A percentile compares a stretch with the other conserved stretches of the same genome.
Conservation (phyloP, 2,329 filamentous ascomycete species). For the Zalaria obscura region DNA sequence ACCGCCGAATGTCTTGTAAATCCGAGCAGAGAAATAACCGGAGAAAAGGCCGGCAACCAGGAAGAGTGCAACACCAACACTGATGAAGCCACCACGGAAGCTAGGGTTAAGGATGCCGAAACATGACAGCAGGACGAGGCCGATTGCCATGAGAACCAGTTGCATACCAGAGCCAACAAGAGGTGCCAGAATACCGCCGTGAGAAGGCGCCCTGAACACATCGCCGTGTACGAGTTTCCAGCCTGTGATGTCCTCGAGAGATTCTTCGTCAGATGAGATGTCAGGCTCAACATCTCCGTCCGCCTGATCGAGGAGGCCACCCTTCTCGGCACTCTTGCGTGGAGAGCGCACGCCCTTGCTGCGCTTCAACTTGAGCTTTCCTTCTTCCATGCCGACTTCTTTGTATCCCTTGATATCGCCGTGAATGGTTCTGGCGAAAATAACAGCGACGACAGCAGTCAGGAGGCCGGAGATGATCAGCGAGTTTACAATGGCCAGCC, state of each 20-base stretch:
- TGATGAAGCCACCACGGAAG: constrained; percentile 81
- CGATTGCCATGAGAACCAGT: constrained; percentile 65
- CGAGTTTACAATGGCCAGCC: constrained; percentile 79
- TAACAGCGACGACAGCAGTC: constrained; percentile 66
- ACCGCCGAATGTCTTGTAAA: constrained; percentile 75
- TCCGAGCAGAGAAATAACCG: constrained; percentile 70
- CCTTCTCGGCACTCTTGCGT: constrained; percentile 36
- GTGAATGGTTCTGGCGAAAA: constrained; percentile 63
- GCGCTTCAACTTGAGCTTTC: constrained; percentile 42
- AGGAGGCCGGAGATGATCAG: constrained; percentile 69
- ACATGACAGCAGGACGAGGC: constrained; percentile 54
- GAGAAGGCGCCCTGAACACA: constrained; percentile 62
- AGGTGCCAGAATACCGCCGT: constrained; percentile 62
- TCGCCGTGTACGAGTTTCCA: constrained; percentile 87
- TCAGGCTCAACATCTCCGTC: constrained; percentile 12
- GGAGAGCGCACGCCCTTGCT: constrained; percentile 30
- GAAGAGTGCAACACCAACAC: constrained; percentile 70
- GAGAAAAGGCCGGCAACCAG: constrained; percentile 73
- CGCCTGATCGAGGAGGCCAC: constrained; percentile 47
- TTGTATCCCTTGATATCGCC: constrained; percentile 65
- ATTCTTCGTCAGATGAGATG: constrained; percentile 49
- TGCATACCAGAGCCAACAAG: constrained; percentile 78
- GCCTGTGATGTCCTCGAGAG: constrained; percentile 65
- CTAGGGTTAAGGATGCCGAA: constrained; percentile 71
- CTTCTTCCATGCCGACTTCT: constrained; percentile 51